Evolutionary conservation across 2,329 filamentous ascomycete species (phyloP), one percentile per base, ranked within the genome.

Genomic region (Cladophialophora carrionii): DNA sequence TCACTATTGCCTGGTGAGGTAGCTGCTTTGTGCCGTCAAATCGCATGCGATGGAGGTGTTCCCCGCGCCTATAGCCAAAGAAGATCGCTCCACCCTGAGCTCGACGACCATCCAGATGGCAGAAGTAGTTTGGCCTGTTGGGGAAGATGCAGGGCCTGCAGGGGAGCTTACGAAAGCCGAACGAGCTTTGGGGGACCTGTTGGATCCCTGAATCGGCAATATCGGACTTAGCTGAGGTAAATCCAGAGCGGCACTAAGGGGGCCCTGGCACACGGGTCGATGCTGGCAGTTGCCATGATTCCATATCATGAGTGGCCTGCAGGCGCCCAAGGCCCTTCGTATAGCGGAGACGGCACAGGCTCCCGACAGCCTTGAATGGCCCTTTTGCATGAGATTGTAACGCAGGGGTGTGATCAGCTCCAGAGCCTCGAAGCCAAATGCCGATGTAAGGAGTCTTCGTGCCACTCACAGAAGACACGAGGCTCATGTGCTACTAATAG

Each of bases 171-270:
- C 4, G 17, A 20, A 22, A 9, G 29, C 14, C 32, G 31, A 24
- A 17, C 12, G 20, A 60, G 10, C 2, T 22, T 7, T 9, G 12
- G 34, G 12, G n/a, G 17, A 1, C n/a, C 26, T 37, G 57, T 10
- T 20, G 32, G 52, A 20, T 58, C 22, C 34, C 24, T 31, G 29
- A 61, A n/a, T 52, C 56, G 62, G 62, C 46, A 55, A 49, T 64
- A 60, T 51, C 62, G 62, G 62, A 64, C 32, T 64, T 64, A 55
- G 31, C 31, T 58, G 17, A 43, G 14, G 32, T 29, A 66, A 67
- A 67, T 67, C 65, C 65, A 67, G 24, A 6, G 26, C 3, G 26
- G 26, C 26, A 29, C 26, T 29, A 29, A 29, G 26, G 6, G 3
- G 26, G 26, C 26, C 26, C 3, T 29, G 29, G n/a, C n/a, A n/a